Percentiles rank a stretch among this genome's conserved stretches.
phyloP scores from a whole-genome alignment of 768 basidiomycete species.

The Phlegmacium glaucopus region DNA sequence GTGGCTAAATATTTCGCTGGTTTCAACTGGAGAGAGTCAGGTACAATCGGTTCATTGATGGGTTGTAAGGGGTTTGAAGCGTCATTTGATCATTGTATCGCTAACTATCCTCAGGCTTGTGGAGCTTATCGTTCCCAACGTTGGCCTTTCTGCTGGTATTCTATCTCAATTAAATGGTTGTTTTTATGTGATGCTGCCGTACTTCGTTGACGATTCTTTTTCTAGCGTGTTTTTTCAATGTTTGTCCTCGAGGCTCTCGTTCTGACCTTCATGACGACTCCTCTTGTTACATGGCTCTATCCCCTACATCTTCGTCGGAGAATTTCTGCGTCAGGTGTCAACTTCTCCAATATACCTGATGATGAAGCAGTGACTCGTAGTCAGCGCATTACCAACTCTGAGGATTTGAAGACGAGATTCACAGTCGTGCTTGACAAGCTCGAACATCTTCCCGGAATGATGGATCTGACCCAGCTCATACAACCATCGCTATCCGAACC shows the following conservation, averaged over 20 bases:
- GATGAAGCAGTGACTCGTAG: slow-evolving; percentile 25
- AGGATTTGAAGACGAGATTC: slow-evolving; percentile 54
- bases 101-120: slow-evolving; percentile 53
- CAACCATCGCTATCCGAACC: slow-evolving; percentile 31
- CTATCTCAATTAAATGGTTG: slow-evolving; percentile 46
- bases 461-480: slow-evolving; percentile 86
- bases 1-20: slow-evolving; percentile 66
- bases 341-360: slow-evolving; percentile 44
- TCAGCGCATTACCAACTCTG: slow-evolving; percentile 8
- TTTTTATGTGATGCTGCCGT: not conserved
- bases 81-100: not conserved
- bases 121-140: slow-evolving; percentile 94
- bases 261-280: slow-evolving; percentile 85
- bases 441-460: slow-evolving; percentile 85
- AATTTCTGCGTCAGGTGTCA: slow-evolving; percentile 40
- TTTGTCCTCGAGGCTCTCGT: slow-evolving; percentile 84
- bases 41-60: slow-evolving; percentile 90
- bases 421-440: slow-evolving; percentile 87
- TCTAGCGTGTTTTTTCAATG: slow-evolving; percentile 82
- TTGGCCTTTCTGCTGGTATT: slow-evolving; percentile 81
- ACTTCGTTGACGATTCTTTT: not conserved
- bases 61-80: slow-evolving; percentile 83
- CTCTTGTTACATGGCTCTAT: slow-evolving; percentile 63
- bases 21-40: slow-evolving; percentile 77
- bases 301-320: slow-evolving; percentile 58